A percentile compares a stretch with the other conserved stretches of the same genome.
phyloP scores from a whole-genome alignment of 2,329 filamentous ascomycete species.

The Fusarium fracticaudum region DNA sequence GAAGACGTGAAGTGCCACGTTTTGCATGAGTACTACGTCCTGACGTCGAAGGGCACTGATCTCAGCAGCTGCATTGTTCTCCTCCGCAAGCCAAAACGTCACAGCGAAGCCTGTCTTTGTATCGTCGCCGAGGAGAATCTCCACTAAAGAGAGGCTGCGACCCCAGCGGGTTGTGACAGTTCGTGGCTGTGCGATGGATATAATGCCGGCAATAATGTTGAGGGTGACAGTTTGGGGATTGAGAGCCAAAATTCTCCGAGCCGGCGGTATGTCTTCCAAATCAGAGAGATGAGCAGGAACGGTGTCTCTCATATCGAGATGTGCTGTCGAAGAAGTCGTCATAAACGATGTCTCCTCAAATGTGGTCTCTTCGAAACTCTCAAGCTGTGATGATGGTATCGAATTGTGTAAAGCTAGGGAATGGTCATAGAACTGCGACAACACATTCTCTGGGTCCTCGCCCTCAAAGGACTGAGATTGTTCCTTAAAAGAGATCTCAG shows the following conservation, averaged over 20 bases:
- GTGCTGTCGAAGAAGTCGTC: constrained; percentile 48
- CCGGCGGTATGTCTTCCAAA: constrained; percentile 75
- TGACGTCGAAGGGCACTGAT: constrained; percentile 67
- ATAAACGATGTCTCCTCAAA: constrained; percentile 50
- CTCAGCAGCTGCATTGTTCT: constrained; percentile 46
- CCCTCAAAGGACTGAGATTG: constrained; percentile 32
- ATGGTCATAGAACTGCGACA: constrained; percentile 79
- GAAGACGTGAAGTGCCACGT: constrained; percentile 82
- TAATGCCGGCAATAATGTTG: constrained; percentile 82
- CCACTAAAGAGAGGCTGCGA: constrained; percentile 71
- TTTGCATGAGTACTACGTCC: constrained; percentile 82
- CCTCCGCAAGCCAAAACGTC: constrained; percentile 78
- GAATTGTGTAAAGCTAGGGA: constrained; percentile 78
- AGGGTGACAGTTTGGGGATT: constrained; percentile 83
- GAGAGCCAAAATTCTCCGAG: constrained; percentile 71
- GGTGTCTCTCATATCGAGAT: constrained; percentile 32
- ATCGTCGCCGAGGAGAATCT: constrained; percentile 85
- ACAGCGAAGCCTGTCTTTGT: constrained; percentile 82
- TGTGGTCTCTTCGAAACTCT: constrained; percentile 41
- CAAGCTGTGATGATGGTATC: constrained; percentile 69
- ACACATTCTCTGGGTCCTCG: constrained; percentile 51
- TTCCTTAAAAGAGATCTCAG: constrained; percentile 49
- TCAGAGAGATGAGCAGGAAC: constrained; percentile 56
- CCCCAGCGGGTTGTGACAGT: constrained; percentile 74
- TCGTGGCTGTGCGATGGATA: constrained; percentile 74